A percentile compares a stretch with the other conserved stretches of the same genome.
Conservation (phyloP, 2,329 filamentous ascomycete genomes). For the Endoconidiophora laricicola region DNA sequence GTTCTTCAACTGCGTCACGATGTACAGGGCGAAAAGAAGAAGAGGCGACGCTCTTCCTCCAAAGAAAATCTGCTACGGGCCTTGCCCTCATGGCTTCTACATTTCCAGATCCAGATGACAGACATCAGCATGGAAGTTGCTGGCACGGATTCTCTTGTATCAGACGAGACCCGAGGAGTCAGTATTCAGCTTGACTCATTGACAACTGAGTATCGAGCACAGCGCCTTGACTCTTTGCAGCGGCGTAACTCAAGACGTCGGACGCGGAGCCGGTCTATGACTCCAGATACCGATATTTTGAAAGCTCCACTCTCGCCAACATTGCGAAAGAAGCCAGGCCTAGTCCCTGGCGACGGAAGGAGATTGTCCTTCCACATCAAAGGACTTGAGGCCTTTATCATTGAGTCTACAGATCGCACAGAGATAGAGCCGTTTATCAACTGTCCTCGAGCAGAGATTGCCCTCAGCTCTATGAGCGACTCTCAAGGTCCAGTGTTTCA, state of each 20-base stretch:
- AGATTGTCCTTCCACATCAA: slow-evolving; percentile 65
- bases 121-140: slow-evolving; percentile 86
- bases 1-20: slow-evolving; percentile 64
- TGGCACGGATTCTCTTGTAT: slow-evolving; percentile 71
- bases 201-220: slow-evolving; percentile 75
- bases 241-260: slow-evolving; percentile 47
- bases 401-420: slow-evolving; percentile 71
- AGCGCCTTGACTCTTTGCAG: slow-evolving; percentile 50
- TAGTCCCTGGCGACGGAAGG: slow-evolving; percentile 55
- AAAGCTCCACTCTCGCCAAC: slow-evolving; percentile 21
- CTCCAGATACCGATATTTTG: slow-evolving; percentile 50
- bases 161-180: slow-evolving; percentile 63
- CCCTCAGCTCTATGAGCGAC: slow-evolving; percentile 72
- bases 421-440: slow-evolving; percentile 75
- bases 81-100: slow-evolving; percentile 68
- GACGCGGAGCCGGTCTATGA: slow-evolving; percentile 54
- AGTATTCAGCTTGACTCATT: slow-evolving; percentile 77
- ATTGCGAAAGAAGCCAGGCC: slow-evolving; percentile 31
- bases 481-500: slow-evolving; percentile 77
- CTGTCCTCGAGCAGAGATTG: slow-evolving; percentile 73
- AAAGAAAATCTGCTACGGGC: slow-evolving; percentile 57
- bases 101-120: slow-evolving; percentile 69
- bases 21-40: slow-evolving; percentile 29
- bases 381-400: slow-evolving; percentile 76
- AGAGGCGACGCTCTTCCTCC: slow-evolving; percentile 31